Evolutionary conservation across 495 filamentous ascomycete species (phyloP), one percentile per base, ranked within the genome.

Genomic region (Penicillium angulare): DNA sequence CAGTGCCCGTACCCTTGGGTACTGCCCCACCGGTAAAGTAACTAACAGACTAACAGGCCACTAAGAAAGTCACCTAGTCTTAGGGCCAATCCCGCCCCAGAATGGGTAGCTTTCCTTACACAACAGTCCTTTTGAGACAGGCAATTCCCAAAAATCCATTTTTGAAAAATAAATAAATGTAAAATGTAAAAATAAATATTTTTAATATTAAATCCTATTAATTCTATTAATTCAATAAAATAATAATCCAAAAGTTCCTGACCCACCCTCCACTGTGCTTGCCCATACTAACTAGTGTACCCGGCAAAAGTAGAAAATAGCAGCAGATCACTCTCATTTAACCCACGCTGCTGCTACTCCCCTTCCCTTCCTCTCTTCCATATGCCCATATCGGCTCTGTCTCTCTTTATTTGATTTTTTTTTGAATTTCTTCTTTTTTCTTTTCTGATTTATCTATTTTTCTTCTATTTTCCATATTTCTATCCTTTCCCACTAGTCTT

Each of bases 241-340:
- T 27, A 31, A 13, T 38, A 18, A 32, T 29, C 7, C 13, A 34
- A 62, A 63, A 55, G 61, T 60, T 63, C 60, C 63, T 55, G 60
- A 72, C 61, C 41, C 68, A 73, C 65, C 26, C 64, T 26, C 20
- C 21, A 12, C 20, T 41, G 7, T 26, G 10, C 21, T 41, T 15
- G 13, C 17, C 38, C 15, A 9, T 32, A 48, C 13, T 27, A 44
- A 57, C 60, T 59, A 61, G 56, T 60, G 59, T 41, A 57, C 60
- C 52, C 64, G 60, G 64, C 63, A 56, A 21, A 16, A 38, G 63
- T 68, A 68, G 61, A 62, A 65, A 67, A 65, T 55, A 52, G 53
- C 41, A 56, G 71, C 65, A 74, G 71, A 74, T 74, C 71, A 72
- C 55, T n/a, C n/a, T 66, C 62, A 61, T 74, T 68, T 73, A 71